Base-by-base conservation (phyloP, 768 basidiomycete genomes). In the Pisolithus albus region DNA sequence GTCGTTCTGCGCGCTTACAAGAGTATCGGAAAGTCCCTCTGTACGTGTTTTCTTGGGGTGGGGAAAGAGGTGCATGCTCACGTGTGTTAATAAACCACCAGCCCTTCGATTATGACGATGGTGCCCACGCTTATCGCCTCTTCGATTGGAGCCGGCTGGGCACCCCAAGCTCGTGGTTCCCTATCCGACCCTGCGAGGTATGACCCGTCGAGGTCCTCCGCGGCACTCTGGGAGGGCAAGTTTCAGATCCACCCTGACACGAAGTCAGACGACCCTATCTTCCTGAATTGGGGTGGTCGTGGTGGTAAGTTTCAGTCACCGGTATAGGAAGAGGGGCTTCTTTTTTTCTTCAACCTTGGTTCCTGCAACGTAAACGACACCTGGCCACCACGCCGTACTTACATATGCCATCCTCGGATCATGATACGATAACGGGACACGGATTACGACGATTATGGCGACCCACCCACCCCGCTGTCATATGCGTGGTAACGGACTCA, bases 221-320 rank as follows among this genome's bases (percentile, higher is more conserved):
- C 88, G 9, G 88, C 87, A 2, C 74, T 92, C 7, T 90, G 83
- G 83, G 82, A 88, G 64, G 91, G 91, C 55, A 88, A 80, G 67
- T 74, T 92, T 15, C 90, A 92, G 64, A 72, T 95, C 6, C 93
- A 96, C 62, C 92, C 92, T 0, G 89, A 88, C 36, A 94, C 92
- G 2, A 73, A 79, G 43, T 72, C 68, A 30, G 81, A 88, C 53
- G 90, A 94, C 59, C 73, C 72, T 2, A 67, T 71, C 23, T 70
- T 68, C 55, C 55, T 53, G 41, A 64, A 56, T 57, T 70, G 70
- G 70, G 60, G 68, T 36, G 55, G 51, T 3, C 53, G 53, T 28
- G 23, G 53, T 28, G 23, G 54, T 43, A 59, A 56, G 16, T 58
- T 59, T 13, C 40, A 59, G 23, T 38, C 63, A 2, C 56, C 57